Conservation (phyloP, 805 yeast genomes). For the Metschnikowia bowlesiae region DNA sequence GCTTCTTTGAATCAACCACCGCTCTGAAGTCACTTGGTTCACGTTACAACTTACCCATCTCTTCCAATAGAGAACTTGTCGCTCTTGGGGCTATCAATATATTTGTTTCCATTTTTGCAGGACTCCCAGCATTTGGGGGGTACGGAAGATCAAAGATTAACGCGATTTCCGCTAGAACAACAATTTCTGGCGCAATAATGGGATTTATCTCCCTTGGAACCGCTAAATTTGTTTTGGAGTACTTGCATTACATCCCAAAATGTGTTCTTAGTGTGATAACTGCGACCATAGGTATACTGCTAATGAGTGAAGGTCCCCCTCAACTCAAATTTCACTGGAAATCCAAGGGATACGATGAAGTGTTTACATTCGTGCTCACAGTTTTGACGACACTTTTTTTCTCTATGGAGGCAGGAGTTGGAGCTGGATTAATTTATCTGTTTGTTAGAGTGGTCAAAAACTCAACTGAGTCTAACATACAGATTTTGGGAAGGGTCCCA, state of each 20-base stretch:
- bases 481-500: constrained; percentile 62
- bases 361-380: constrained; percentile 64
- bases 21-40: constrained; percentile 86
- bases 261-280: constrained; percentile 80
- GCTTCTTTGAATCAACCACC: constrained; percentile 90
- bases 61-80: constrained; percentile 85
- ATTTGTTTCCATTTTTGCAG: constrained; percentile 58
- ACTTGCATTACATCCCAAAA: constrained; percentile 68
- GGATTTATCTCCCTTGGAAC: constrained; percentile 70
- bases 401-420: constrained; percentile 87
- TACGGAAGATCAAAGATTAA: constrained; percentile 91
- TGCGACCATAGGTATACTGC: constrained; percentile 59
- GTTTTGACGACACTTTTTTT: constrained; percentile 55
- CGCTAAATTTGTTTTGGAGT: constrained; percentile 53
- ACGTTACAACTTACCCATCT: constrained; percentile 63
- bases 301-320: constrained; percentile 55
- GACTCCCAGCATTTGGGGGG: constrained; percentile 92
- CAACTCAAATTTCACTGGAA: constrained; percentile 71
- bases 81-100: constrained; percentile 81
- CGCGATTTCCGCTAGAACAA: constrained; percentile 78
- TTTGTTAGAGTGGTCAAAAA: constrained; percentile 74
- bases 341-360: constrained; percentile 73
- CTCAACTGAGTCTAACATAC: constrained; percentile 78
- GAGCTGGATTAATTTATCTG: constrained; percentile 80
- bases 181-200: constrained; percentile 78